Conservation (phyloP, 257 asterid genomes). For the Solanum bukasovii region DNA sequence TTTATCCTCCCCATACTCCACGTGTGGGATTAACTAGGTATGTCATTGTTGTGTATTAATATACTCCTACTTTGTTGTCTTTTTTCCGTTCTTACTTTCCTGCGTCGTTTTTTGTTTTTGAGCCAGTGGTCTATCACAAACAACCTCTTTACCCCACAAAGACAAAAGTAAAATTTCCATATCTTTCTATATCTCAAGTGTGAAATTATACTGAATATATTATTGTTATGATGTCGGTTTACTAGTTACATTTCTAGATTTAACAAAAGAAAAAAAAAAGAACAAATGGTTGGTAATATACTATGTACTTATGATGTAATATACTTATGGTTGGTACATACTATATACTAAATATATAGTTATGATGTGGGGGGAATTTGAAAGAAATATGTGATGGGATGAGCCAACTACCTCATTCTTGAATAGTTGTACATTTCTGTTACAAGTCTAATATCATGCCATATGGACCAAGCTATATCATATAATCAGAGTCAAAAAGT, state of each 20-base stretch:
- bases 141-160: no score
- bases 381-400: neutral
- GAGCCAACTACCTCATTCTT: neutral
- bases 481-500: neutral
- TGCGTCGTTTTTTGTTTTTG: neutral
- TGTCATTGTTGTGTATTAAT: neutral
- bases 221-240: neutral
- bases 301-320: neutral
- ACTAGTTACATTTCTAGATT: neutral
- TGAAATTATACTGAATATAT: neutral
- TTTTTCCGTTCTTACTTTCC: neutral
- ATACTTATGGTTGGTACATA: neutral
- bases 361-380: neutral
- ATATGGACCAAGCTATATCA: neutral
- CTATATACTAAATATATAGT: neutral
- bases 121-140: neutral
- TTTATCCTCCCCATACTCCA: neutral
- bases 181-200: neutral
- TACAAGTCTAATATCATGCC: neutral
- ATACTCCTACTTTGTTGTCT: neutral
- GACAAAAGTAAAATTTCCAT: no score
- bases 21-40: no score
- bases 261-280: neutral
- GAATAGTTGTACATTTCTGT: neutral
- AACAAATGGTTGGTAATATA: neutral